These are phyloP conservation scores for Candida yuanshanica DNA, from an alignment of 805 yeast species.

Conservation along the genomic window DNA sequence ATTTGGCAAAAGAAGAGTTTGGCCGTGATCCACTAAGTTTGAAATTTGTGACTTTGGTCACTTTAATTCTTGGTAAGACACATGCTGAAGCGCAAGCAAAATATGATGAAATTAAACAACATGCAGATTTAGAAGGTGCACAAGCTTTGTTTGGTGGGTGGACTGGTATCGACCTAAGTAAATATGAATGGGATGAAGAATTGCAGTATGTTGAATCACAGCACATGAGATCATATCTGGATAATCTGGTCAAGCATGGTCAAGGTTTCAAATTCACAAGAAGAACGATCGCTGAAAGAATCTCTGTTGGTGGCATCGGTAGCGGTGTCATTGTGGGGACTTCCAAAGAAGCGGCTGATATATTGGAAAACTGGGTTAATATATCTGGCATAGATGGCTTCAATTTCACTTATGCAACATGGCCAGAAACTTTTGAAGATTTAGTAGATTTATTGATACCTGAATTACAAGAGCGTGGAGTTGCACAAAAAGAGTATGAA, in stretches of 20 bases:
- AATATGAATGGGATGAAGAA: conserved; percentile 41
- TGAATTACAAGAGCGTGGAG: conserved; percentile 28
- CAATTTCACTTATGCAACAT: conserved; percentile 32
- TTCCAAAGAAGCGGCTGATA: conserved; percentile 32
- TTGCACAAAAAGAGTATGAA: conserved; percentile 32
- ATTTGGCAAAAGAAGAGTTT: conserved; percentile 27
- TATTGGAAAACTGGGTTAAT: conserved; percentile 33
- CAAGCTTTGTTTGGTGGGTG: conserved; percentile 40
- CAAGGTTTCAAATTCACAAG: conserved; percentile 14
- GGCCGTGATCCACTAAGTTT: conserved; percentile 35
- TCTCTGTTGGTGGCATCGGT: conserved; percentile 15
- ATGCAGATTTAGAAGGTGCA: conserved; percentile 35
- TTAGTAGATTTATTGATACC: conserved; percentile 32
- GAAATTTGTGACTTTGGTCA: conserved; percentile 33
- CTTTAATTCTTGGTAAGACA: conserved; percentile 33
- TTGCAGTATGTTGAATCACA: conserved; percentile 26
- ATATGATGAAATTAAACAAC: conserved; percentile 26
- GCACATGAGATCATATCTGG: conserved; percentile 29
- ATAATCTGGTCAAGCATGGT: conserved; percentile 19
- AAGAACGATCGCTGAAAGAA: conserved; percentile 27
- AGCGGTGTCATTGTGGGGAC: conserved; percentile 22
- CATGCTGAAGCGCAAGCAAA: conserved; percentile 37
- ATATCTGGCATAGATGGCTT: conserved; percentile 38
- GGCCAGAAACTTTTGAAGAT: conserved; percentile 33
- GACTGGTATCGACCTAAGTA: conserved; percentile 37